A percentile compares a stretch with the other conserved stretches of the same genome.
phyloP scores from a whole-genome alignment of 2,329 filamentous ascomycete species.

The Lachnellula occidentalis region DNA sequence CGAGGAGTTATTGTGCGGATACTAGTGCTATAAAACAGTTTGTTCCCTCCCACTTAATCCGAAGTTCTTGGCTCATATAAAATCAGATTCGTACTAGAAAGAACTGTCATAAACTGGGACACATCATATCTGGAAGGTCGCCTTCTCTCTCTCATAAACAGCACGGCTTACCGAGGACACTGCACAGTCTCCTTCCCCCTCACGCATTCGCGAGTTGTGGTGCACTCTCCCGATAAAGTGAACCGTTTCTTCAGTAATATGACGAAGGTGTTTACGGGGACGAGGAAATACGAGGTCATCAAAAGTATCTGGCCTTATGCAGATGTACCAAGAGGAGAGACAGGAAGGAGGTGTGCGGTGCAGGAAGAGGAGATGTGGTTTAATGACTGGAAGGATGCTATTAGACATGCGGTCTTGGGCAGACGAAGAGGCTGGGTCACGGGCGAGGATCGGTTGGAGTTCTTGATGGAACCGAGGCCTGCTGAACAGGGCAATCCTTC shows the following conservation, averaged over 20 bases:
- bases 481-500: constrained; percentile 10
- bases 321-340: constrained; percentile 39
- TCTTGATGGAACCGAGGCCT: constrained; percentile 25
- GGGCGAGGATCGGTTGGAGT: constrained; percentile 27
- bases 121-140: constrained; percentile 50
- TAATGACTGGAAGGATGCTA: constrained; percentile 44
- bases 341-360: constrained; percentile 42
- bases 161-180: constrained; percentile 45
- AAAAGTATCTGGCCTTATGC: constrained; percentile 55
- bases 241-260: constrained; percentile 51
- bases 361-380: constrained; percentile 54
- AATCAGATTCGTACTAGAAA: constrained; percentile 44
- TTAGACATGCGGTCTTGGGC: constrained; percentile 35
- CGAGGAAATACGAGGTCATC: constrained; percentile 50
- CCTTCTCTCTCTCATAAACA: constrained; percentile 45
- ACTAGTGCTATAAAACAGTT: constrained; percentile 21
- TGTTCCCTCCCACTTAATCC: background rate
- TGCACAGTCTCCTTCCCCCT: constrained; percentile 46
- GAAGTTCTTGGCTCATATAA: background rate
- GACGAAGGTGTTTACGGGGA: constrained; percentile 46
- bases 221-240: constrained; percentile 47
- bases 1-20: constrained; percentile 23
- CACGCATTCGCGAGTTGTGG: constrained; percentile 43
- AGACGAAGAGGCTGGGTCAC: constrained; percentile 28
- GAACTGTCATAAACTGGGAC: constrained; percentile 50